Evolutionary conservation across 2,329 filamentous ascomycete species (phyloP).

Genomic region (Aspergillus aculeatus): DNA sequence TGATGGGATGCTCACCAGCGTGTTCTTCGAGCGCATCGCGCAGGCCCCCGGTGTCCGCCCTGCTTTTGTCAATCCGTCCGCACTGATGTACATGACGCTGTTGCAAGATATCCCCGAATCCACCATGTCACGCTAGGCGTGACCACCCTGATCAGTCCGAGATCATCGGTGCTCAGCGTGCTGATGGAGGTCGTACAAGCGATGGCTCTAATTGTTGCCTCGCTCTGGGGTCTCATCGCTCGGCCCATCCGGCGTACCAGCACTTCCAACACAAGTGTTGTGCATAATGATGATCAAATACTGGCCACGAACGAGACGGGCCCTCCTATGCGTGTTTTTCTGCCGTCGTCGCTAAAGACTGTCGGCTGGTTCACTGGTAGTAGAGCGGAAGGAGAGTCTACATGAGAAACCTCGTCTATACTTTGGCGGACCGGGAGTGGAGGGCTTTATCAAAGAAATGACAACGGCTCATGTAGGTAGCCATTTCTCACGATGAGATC

Average conservation of each 20-base stretch:
- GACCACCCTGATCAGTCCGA: conserved; percentile 32
- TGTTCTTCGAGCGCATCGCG: conserved; percentile 54
- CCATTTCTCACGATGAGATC: too few relatives aligned
- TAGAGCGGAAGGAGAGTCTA: conserved; percentile 46
- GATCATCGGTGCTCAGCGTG: neutral
- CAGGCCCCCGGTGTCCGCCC: conserved; percentile 49
- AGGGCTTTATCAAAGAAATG: conserved; percentile 34
- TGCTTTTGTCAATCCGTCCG: conserved; percentile 66
- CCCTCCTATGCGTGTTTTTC: conserved; percentile 63
- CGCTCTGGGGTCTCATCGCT: conserved; percentile 55
- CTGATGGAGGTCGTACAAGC: neutral
- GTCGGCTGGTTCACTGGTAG: conserved; percentile 69
- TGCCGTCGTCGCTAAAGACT: conserved; percentile 63
- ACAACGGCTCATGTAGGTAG: conserved; percentile 16
- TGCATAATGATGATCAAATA: conserved; percentile 68
- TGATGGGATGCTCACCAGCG: conserved; percentile 71
- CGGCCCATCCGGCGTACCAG: conserved; percentile 64
- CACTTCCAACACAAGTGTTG: conserved; percentile 65
- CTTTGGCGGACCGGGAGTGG: conserved; percentile 15
- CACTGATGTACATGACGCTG: conserved; percentile 64
- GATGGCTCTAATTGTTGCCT: conserved; percentile 54
- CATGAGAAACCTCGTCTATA: neutral
- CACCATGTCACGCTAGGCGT: conserved; percentile 67
- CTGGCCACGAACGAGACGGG: conserved; percentile 71
- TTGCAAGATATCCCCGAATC: conserved; percentile 49